Base-by-base conservation (phyloP, 2,329 filamentous ascomycete species). In the Fusarium sp. region DNA sequence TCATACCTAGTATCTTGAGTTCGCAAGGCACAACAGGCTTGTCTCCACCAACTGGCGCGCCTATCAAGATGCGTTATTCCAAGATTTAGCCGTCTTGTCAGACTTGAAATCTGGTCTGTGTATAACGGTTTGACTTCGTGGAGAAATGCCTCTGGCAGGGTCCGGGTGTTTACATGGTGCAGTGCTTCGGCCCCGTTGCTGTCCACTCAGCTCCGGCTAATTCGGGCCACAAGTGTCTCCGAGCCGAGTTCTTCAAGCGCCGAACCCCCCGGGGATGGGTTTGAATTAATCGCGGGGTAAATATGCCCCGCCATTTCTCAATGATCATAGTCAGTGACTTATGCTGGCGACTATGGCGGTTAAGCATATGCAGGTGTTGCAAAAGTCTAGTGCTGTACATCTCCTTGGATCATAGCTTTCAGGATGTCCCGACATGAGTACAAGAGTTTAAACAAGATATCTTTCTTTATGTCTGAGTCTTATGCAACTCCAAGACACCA, bases 1-100 rank as follows among this genome's bases (percentile, higher is more conserved):
- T 58, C 30, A 34, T 29, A 29, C 49, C 44, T 34, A 38, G 30
- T 29, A 45, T 30, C 44, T 66, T 22, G 41, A 56, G 41, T 71
- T 71, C 46, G 32, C 48, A 67, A 52, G 64, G 67, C 67, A 70
- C 48, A 51, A 59, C 52, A 54, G 56, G 51, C 48, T 44, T 43
- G 53, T 63, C 62, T 54, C 62, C 67, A 64, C 67, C 38, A 16
- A 59, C 67, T 68, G 53, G 64, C 67, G 67, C 67, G 32, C 67
- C 67, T 70, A 70, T 70, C 53, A 70, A 55, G 22, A 46, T 30
- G 40, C 53, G 22, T 47, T 18, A 38, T 63, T 67, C 18, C 51
- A 30, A 49, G 12, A 38, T 70, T 68, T 68, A 68, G 62, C 67
- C 67, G 41, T 68, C 34, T 38, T 63, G 45, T 43, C 51, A 47